phyloP scores from a whole-genome alignment of 441 rosid genomes.

The Flueggea neowawraea region DNA sequence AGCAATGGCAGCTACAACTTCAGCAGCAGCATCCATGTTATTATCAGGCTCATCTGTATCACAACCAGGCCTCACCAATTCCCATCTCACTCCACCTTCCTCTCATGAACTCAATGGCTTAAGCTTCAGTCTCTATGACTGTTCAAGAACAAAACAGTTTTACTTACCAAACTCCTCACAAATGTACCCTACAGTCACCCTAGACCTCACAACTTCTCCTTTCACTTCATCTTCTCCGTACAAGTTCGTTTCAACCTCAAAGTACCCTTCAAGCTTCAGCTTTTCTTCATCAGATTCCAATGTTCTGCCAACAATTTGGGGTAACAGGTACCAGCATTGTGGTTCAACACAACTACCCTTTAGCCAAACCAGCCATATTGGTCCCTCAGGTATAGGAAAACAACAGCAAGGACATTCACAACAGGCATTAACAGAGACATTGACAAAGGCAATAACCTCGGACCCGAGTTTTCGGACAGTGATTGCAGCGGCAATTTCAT shows the following conservation, averaged over 20 bases:
- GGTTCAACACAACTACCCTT: constrained; percentile 21
- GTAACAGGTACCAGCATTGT: constrained; percentile 34
- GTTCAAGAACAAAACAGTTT: constrained; percentile 40
- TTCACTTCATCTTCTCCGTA: constrained; percentile 31
- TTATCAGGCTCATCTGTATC: constrained; percentile 64
- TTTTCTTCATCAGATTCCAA: constrained; percentile 46
- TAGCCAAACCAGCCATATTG: constrained; percentile 26
- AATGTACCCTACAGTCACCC: constrained; percentile 64
- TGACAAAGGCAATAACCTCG: constrained; percentile 57
- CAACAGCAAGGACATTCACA: constrained; percentile 25
- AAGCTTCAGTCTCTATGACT: constrained; percentile 44
- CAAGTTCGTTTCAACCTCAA: constrained; percentile 22
- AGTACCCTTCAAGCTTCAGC: constrained; percentile 45
- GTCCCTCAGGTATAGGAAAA: constrained; percentile 18
- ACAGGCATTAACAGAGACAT: constrained; percentile 52
- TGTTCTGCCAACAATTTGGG: constrained; percentile 41
- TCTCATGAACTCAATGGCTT: constrained; percentile 36
- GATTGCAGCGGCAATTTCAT: constrained; percentile 63
- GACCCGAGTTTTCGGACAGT: constrained; percentile 65
- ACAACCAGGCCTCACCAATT: constrained; percentile 18
- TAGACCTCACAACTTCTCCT: constrained; percentile 62
- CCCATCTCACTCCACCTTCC: constrained; percentile 15
- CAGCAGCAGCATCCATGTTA: constrained; percentile 76
- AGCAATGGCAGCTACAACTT: constrained; percentile 85
- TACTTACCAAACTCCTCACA: constrained; percentile 44